Base-by-base conservation (phyloP, 2,329 filamentous ascomycete species). In the Colletotrichum melonis region DNA sequence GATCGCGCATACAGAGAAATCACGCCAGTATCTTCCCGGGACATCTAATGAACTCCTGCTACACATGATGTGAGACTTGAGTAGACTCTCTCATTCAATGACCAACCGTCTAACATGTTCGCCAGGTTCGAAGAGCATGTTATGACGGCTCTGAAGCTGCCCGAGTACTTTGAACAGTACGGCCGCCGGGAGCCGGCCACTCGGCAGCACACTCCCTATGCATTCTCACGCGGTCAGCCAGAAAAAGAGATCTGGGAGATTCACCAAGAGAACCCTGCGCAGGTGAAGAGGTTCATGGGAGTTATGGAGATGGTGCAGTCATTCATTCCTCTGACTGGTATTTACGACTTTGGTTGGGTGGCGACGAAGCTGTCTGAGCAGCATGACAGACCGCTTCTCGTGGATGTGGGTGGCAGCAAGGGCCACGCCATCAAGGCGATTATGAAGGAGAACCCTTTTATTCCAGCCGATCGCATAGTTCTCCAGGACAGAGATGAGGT, bases 381-480 rank as follows among this genome's bases (percentile, higher is more conserved):
- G 3, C 8, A 52, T 2, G 67, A 76, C 1, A 73, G 80, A 5
- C 49, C 72, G 0, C 59, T 81, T 6, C 68, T 83, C 24, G 80
- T 83, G 5, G 80, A 83, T 67, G 78, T 83, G 22, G 81, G 81
- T 26, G 81, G 80, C 38, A 77, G 81, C 5, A 79, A 77, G 56
- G 81, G 82, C 2, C 77, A 78, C 28, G 75, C 75, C 4, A 59
- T 78, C 7, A 69, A 64, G n/a, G 73, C 75, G 0, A 78, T 79
- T 22, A 38, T 67, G n/a, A 14, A 65, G 9, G 63, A 68, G 11
- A 75, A 72, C 26, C 54, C 38, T 1, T 72, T 75, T 28, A 24
- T 74, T n/a, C 68, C 63, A 3, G 19, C 35, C 6, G 38, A 67
- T 1, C 32, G 71, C 1, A 55, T 73, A 4, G 46, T 79, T 24